Conservation (phyloP, 345 rosid species). For the Ceriops decandra region DNA sequence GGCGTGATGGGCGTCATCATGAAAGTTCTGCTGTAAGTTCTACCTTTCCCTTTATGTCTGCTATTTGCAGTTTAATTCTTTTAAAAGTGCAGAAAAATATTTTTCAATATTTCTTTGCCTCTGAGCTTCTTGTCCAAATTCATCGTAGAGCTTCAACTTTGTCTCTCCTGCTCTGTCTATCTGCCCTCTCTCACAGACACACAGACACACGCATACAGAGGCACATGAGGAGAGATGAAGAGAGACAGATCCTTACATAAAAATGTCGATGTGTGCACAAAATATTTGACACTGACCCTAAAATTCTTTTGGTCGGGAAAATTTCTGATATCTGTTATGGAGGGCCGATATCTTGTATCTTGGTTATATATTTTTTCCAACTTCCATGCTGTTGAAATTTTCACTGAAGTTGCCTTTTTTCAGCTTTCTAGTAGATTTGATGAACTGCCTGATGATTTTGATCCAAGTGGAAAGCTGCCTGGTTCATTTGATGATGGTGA, state of each 20-base stretch:
- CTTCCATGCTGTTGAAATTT: neutral
- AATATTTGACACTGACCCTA: no score
- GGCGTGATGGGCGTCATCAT: conserved; percentile 64
- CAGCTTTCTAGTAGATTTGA: conserved; percentile 95
- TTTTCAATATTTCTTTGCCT: neutral
- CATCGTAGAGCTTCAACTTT: neutral
- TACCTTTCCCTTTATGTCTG: neutral
- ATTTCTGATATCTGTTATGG: neutral
- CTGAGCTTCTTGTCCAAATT: neutral
- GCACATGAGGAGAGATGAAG: no score
- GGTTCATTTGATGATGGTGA: conserved; percentile 99
- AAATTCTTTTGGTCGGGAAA: neutral
- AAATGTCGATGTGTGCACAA: no score
- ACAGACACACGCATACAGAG: no score
- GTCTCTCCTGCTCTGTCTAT: neutral
- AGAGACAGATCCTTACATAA: no score
- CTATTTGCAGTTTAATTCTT: neutral
- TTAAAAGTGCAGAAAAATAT: neutral
- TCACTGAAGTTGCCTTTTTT: conserved; percentile 23
- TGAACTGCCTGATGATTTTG: conserved; percentile 96
- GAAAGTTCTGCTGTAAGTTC: conserved; percentile 67
- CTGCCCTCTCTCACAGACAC: no score
- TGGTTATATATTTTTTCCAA: no score
- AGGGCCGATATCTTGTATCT: neutral
- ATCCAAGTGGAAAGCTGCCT: conserved; percentile 90